A percentile compares a stretch with the other conserved stretches of the same genome.
These are phyloP conservation scores for Aspergillus campestris DNA, from an alignment of 495 filamentous ascomycete genomes.

Conservation along the genomic window DNA sequence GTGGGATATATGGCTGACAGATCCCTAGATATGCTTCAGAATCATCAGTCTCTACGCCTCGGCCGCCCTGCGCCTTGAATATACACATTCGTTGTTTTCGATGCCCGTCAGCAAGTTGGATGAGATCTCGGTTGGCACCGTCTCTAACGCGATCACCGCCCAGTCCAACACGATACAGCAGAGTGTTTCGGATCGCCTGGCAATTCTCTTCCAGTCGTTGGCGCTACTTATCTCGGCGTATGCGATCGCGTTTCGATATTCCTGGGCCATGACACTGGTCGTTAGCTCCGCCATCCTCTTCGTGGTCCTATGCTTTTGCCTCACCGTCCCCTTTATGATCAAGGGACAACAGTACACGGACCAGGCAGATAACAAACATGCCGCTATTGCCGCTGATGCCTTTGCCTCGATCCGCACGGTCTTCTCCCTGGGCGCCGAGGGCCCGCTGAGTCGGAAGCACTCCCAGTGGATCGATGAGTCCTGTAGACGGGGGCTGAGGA, in stretches of 20 bases:
- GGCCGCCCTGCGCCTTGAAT: constrained; percentile 21
- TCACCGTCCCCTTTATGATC: constrained; percentile 36
- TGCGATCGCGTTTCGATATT: constrained; percentile 40
- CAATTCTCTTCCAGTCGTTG: constrained; percentile 40
- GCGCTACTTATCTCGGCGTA: constrained; percentile 44
- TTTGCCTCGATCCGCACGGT: constrained; percentile 44
- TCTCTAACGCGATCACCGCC: constrained; percentile 52
- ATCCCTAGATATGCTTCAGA: constrained; percentile 42
- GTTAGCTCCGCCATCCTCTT: constrained; percentile 33
- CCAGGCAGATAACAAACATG: constrained; percentile 23
- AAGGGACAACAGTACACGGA: constrained; percentile 19
- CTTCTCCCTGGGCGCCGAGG: constrained; percentile 43
- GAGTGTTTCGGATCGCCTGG: constrained; percentile 55
- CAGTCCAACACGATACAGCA: constrained; percentile 56
- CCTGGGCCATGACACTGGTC: constrained; percentile 40
- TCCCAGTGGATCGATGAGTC: constrained; percentile 48
- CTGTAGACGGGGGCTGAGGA: constrained; percentile 37
- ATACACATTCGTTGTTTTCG: constrained; percentile 24
- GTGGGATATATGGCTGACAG: neutral
- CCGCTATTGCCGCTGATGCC: constrained; percentile 39
- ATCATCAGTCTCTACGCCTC: constrained; percentile 35
- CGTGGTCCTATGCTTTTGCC: constrained; percentile 19
- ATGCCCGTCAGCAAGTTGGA: constrained; percentile 26
- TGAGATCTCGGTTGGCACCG: constrained; percentile 23
- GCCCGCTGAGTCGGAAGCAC: constrained; percentile 30